phyloP scores from a whole-genome alignment of 2,329 filamentous ascomycete species.

The Aspergillus pseudoglaucus region DNA sequence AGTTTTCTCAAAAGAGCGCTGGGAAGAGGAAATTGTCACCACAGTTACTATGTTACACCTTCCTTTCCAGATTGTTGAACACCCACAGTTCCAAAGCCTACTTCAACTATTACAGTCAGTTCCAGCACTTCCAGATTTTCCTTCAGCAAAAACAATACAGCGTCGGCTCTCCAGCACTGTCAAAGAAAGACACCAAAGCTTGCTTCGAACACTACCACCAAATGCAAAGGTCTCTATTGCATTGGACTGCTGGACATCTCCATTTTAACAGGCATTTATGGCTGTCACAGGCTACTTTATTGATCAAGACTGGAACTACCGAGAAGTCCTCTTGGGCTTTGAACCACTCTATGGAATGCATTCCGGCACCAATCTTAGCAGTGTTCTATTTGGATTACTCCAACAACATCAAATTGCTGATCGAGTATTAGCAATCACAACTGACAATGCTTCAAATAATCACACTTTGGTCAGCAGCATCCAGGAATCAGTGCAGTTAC shows the following conservation, averaged over 20 bases:
- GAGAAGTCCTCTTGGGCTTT: neutral
- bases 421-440: neutral
- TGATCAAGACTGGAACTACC: neutral
- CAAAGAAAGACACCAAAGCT: neutral
- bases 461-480: neutral
- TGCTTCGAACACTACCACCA: neutral
- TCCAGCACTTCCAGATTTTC: neutral
- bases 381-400: neutral
- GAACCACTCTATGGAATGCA: neutral
- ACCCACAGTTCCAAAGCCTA: neutral
- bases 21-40: too few species aligned
- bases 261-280: neutral
- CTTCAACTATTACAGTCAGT: neutral
- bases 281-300: neutral
- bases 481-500: neutral
- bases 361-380: neutral
- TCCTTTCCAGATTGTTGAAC: neutral
- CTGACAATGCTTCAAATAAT: neutral
- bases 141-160: neutral
- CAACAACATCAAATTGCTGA: neutral
- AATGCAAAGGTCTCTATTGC: neutral
- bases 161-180: neutral
- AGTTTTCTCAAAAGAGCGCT: too few species aligned
- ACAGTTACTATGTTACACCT: neutral
- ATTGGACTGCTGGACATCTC: neutral